Conservation (phyloP, 768 basidiomycete species). For the Suillus sp. region DNA sequence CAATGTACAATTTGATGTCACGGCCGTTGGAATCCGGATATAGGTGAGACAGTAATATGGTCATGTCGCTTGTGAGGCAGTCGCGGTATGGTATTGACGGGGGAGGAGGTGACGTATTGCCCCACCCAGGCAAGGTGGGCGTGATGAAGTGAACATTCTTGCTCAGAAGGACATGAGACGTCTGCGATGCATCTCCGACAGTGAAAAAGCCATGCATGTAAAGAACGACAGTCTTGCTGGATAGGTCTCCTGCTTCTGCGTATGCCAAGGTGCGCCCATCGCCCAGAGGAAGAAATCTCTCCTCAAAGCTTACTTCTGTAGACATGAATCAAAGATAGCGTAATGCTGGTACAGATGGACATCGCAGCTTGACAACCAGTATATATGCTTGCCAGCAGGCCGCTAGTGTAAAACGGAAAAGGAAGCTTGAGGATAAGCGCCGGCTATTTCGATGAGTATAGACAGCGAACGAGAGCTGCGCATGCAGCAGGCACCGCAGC, state of each 20-base stretch:
- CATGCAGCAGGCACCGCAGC: background rate
- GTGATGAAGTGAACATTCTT: constrained; percentile 48
- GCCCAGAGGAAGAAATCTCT: constrained; percentile 22
- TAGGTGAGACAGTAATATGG: constrained; percentile 49
- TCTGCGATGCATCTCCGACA: constrained; percentile 44
- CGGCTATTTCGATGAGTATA: background rate
- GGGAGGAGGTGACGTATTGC: constrained; percentile 47
- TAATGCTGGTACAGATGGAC: background rate
- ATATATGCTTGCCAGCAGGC: background rate
- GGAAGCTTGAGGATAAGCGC: background rate
- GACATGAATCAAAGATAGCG: background rate
- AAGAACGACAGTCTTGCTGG: constrained; percentile 50
- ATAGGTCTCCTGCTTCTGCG: constrained; percentile 50
- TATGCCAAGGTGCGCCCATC: constrained; percentile 56
- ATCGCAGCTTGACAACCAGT: too few relatives aligned
- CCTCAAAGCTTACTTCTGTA: constrained; percentile 11
- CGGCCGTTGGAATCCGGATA: constrained; percentile 40
- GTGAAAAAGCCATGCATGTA: constrained; percentile 60
- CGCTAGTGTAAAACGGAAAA: background rate
- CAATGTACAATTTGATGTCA: constrained; percentile 49
- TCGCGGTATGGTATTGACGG: constrained; percentile 40
- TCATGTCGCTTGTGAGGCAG: constrained; percentile 46
- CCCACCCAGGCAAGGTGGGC: constrained; percentile 63
- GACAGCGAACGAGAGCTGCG: background rate
- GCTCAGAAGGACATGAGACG: constrained; percentile 38